A percentile compares a stretch with the other conserved stretches of the same genome.
These are phyloP conservation scores for Ammopiptanthus mongolicus DNA, from an alignment of 306 rosid species.

Conservation along the genomic window DNA sequence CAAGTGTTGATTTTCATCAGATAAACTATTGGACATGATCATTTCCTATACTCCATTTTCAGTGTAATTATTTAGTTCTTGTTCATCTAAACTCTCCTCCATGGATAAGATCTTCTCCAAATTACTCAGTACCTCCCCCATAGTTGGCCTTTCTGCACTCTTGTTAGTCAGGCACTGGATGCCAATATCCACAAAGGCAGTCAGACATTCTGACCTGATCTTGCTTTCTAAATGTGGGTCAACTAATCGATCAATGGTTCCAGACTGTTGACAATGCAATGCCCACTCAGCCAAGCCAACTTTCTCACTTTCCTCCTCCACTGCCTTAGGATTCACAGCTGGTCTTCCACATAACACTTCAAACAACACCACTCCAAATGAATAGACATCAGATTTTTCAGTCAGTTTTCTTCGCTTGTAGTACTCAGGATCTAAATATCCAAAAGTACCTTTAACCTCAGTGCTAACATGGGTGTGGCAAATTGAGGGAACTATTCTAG, in stretches of 20 bases:
- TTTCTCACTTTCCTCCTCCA: conserved; percentile 30
- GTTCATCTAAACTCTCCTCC: conserved; percentile 17
- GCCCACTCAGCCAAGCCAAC: conserved; percentile 45
- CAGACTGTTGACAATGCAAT: conserved; percentile 14
- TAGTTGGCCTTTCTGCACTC: conserved; percentile 34
- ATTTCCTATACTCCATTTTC: neutral
- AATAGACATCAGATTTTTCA: conserved; percentile 54
- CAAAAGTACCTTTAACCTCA: conserved; percentile 34
- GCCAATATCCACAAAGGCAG: conserved; percentile 29
- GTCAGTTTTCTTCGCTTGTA: conserved; percentile 31
- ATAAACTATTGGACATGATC: neutral
- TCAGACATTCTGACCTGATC: conserved; percentile 25
- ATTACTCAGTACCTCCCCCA: conserved; percentile 34
- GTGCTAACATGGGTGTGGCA: conserved; percentile 38
- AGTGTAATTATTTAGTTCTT: neutral
- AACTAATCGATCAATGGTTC: conserved; percentile 26
- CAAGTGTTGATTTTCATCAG: neutral
- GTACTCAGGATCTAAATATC: conserved; percentile 49
- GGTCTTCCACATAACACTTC: conserved; percentile 48
- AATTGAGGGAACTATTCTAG: conserved; percentile 23
- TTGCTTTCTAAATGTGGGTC: conserved; percentile 30
- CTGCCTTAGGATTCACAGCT: conserved; percentile 23
- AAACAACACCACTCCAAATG: conserved; percentile 58
- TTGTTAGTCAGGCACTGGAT: conserved; percentile 23
- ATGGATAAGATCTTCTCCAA: conserved; percentile 24